A percentile compares a stretch with the other conserved stretches of the same genome.
Conservation (phyloP, 2,329 filamentous ascomycete genomes). For the Elsinoe ampelina region DNA sequence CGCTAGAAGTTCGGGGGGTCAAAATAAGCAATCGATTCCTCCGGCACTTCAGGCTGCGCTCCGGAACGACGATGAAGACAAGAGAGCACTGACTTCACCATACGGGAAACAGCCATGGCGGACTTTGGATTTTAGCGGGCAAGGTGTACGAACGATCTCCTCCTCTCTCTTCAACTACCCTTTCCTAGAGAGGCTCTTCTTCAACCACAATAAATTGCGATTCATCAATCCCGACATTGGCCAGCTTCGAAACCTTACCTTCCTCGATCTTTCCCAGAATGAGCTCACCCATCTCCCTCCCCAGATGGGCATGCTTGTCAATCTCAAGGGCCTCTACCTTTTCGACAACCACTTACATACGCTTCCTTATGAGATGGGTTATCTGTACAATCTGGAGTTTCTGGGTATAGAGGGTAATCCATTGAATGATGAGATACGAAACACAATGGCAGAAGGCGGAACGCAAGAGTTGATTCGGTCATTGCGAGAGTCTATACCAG, state of each 20-base stretch:
- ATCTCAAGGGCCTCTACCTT: slow-evolving; percentile 71
- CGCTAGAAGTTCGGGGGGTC: slow-evolving; percentile 58
- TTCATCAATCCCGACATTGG: slow-evolving; percentile 74
- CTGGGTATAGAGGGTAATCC: slow-evolving; percentile 91
- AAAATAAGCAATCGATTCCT: slow-evolving; percentile 57
- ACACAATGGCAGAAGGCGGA: slow-evolving; percentile 76
- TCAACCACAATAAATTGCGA: slow-evolving; percentile 84
- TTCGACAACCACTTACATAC: slow-evolving; percentile 84
- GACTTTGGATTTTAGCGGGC: slow-evolving; percentile 90
- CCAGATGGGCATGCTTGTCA: slow-evolving; percentile 95
- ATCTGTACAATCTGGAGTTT: slow-evolving; percentile 77
- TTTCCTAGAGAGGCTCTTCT: slow-evolving; percentile 84
- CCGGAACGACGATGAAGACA: slow-evolving; percentile 43
- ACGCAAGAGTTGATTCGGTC: slow-evolving; percentile 76
- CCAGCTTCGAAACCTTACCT: slow-evolving; percentile 66
- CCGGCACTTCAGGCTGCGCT: slow-evolving; percentile 39
- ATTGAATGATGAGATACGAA: slow-evolving; percentile 63
- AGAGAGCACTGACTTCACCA: slow-evolving; percentile 49
- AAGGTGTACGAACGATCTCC: slow-evolving; percentile 77
- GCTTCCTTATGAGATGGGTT: slow-evolving; percentile 79
- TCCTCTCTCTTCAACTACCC: slow-evolving; percentile 73
- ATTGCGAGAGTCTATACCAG: slow-evolving; percentile 73
- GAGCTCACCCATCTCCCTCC: slow-evolving; percentile 71
- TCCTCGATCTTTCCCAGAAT: slow-evolving; percentile 85
- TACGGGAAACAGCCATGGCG: slow-evolving; percentile 74